Conservation (phyloP, 805 yeast species). For the Candida xyloterini region DNA sequence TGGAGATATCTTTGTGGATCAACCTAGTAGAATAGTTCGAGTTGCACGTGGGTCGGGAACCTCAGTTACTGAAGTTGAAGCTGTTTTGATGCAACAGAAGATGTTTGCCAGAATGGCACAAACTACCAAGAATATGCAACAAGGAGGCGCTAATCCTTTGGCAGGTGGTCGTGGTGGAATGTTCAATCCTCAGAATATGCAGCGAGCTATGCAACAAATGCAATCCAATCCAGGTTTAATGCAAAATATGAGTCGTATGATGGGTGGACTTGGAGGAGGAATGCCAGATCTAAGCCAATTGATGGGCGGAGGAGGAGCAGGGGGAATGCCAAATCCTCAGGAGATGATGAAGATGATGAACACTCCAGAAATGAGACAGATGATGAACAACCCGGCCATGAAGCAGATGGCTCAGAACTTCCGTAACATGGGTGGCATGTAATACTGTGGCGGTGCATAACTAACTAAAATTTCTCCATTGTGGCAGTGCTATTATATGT, state of each 20-base stretch:
- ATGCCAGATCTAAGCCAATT: slow-evolving; percentile 66
- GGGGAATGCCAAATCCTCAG: slow-evolving; percentile 43
- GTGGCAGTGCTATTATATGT: slow-evolving; percentile 2
- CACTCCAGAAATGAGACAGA: slow-evolving; percentile 42
- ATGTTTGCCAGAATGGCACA: slow-evolving; percentile 95
- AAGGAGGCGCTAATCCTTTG: slow-evolving; percentile 52
- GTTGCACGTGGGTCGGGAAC: slow-evolving; percentile 96
- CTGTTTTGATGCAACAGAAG: slow-evolving; percentile 84
- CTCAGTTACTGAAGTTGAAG: slow-evolving; percentile 86
- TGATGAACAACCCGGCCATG: slow-evolving; percentile 74
- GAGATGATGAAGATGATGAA: slow-evolving; percentile 43
- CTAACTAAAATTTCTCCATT: background rate
- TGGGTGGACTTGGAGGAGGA: slow-evolving; percentile 64
- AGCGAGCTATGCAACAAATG: slow-evolving; percentile 53
- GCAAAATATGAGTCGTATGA: slow-evolving; percentile 69
- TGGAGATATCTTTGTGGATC: slow-evolving; percentile 72
- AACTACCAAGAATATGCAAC: slow-evolving; percentile 53
- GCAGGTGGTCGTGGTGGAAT: slow-evolving; percentile 37
- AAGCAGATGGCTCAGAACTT: slow-evolving; percentile 55
- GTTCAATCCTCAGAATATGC: slow-evolving; percentile 34
- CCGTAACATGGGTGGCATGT: slow-evolving; percentile 28
- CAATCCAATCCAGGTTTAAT: slow-evolving; percentile 74
- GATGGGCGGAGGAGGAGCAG: slow-evolving; percentile 56
- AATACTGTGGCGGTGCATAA: slow-evolving; percentile 2
- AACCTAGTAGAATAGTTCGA: slow-evolving; percentile 83